A percentile compares a stretch with the other conserved stretches of the same genome.
Conservation (phyloP, 768 basidiomycete species). For the Macrolepiota dolichaula region DNA sequence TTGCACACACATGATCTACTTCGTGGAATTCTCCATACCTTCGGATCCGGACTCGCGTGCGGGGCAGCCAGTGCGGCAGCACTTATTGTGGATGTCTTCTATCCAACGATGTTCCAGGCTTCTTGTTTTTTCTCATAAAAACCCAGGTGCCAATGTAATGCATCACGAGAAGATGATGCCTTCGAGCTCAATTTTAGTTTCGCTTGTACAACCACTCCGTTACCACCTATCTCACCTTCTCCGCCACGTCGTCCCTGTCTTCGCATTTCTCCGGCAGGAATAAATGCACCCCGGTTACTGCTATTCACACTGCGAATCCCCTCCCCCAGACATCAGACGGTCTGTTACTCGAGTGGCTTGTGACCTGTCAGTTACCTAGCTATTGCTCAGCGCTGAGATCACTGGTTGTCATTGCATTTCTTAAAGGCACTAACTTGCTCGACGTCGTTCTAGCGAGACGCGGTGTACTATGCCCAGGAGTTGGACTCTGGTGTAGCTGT, state of each 20-base stretch:
- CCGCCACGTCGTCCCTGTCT: neutral
- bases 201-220: neutral
- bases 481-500: neutral
- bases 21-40: neutral
- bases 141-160: neutral
- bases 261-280: neutral
- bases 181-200: neutral
- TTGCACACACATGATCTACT: neutral
- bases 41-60: neutral
- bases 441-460: neutral
- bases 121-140: neutral
- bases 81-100: neutral
- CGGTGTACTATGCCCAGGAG: neutral
- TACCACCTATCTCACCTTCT: neutral
- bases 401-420: neutral
- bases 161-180: neutral
- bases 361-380: no score
- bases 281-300: neutral
- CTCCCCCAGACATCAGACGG: neutral
- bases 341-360: neutral
- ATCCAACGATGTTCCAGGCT: neutral
- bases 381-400: neutral
- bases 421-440: neutral
- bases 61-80: neutral
- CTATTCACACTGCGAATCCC: neutral